Conservation (phyloP, 2,329 filamentous ascomycete genomes). For the Xylaria sp. region DNA sequence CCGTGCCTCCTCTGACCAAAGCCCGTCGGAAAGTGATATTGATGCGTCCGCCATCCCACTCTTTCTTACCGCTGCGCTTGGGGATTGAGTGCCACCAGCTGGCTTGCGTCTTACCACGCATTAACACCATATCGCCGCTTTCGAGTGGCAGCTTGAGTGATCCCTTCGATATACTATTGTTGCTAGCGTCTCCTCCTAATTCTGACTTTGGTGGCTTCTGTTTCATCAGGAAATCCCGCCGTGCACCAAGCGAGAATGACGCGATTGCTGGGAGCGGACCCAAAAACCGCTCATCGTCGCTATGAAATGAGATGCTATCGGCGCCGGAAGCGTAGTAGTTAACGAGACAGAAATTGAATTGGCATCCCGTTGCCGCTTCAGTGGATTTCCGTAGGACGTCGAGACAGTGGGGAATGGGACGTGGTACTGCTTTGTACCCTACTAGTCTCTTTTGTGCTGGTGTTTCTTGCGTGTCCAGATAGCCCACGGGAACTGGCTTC, state of each 20-base stretch:
- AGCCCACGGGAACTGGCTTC: slow-evolving; percentile 58
- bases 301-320: slow-evolving; percentile 83
- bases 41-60: slow-evolving; percentile 71
- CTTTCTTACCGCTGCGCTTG: slow-evolving; percentile 74
- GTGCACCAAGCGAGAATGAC: slow-evolving; percentile 77
- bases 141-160: slow-evolving; percentile 65
- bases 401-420: slow-evolving; percentile 77
- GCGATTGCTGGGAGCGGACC: slow-evolving; percentile 77
- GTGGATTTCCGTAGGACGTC: slow-evolving; percentile 70
- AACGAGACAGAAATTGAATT: slow-evolving; percentile 82
- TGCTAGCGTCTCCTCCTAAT: slow-evolving; percentile 38
- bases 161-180: slow-evolving; percentile 47
- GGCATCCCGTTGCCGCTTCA: slow-evolving; percentile 73
- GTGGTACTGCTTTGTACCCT: slow-evolving; percentile 56
- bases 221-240: slow-evolving; percentile 81
- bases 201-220: slow-evolving; percentile 68
- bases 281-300: slow-evolving; percentile 82
- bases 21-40: slow-evolving; percentile 84
- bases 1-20: slow-evolving; percentile 76
- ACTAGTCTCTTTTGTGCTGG: not conserved
- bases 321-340: slow-evolving; percentile 84
- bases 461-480: slow-evolving; percentile 59
- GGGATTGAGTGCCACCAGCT: slow-evolving; percentile 84
- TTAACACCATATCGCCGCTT: slow-evolving; percentile 82
- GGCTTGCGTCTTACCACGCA: slow-evolving; percentile 79